Conservation (phyloP, 164 flowering plant genomes). For the Vitis amurensis region DNA sequence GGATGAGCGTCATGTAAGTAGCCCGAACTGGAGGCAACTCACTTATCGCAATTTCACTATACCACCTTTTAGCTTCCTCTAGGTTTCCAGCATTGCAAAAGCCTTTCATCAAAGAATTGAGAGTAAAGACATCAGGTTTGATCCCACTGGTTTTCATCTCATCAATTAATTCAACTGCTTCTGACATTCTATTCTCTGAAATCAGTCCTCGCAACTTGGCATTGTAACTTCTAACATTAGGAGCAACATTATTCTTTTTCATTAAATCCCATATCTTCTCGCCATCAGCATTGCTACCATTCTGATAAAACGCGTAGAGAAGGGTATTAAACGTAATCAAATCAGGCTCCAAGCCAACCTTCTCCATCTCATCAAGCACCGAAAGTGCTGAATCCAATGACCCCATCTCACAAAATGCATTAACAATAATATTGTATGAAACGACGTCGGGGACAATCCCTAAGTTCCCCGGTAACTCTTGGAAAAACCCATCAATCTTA, state of each 20-base stretch:
- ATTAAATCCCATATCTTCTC: slow-evolving; percentile 44
- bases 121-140: slow-evolving; percentile 29
- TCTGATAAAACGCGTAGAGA: slow-evolving; percentile 27
- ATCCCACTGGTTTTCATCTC: slow-evolving; percentile 29
- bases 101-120: slow-evolving; percentile 30
- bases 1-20: slow-evolving; percentile 17
- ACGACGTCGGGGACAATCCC: slow-evolving; percentile 31
- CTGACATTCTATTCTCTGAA: slow-evolving; percentile 15
- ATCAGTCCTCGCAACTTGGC: slow-evolving; percentile 36
- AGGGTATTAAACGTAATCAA: slow-evolving; percentile 44
- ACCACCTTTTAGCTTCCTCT: slow-evolving; percentile 41
- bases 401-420: slow-evolving; percentile 40
- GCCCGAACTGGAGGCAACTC: slow-evolving; percentile 11
- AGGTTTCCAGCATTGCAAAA: slow-evolving; percentile 30
- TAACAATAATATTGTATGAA: slow-evolving; percentile 40
- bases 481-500: slow-evolving; percentile 31
- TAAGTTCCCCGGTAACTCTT: slow-evolving; percentile 24
- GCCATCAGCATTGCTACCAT: slow-evolving; percentile 29
- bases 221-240: slow-evolving; percentile 31
- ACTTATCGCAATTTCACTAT: slow-evolving; percentile 15
- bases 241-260: slow-evolving; percentile 26
- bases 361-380: slow-evolving; percentile 40
- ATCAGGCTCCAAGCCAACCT: slow-evolving; percentile 35
- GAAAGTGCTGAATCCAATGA: slow-evolving; percentile 32
- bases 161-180: slow-evolving; percentile 34